Conservation (phyloP, 371 early-diverging fungal genomes). For the Rhizopus microsporus region DNA sequence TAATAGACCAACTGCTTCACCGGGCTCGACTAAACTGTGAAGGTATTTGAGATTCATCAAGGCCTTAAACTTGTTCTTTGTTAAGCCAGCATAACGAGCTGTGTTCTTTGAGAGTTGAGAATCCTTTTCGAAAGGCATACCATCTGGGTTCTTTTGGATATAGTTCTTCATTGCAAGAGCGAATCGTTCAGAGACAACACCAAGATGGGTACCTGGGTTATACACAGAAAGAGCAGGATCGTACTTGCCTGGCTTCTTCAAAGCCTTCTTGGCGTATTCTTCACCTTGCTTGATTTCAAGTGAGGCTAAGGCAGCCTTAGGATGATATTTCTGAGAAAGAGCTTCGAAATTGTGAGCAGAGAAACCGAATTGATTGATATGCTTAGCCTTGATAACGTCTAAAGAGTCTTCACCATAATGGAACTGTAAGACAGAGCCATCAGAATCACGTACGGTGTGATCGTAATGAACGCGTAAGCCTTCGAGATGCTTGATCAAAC, state of each 20-base stretch:
- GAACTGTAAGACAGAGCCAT: slow-evolving; percentile 97
- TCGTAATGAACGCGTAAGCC: slow-evolving; percentile 97
- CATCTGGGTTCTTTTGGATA: slow-evolving; percentile 69
- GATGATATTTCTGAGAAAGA: slow-evolving; percentile 80
- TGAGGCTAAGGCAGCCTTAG: slow-evolving; percentile 66
- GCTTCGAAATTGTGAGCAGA: slow-evolving; percentile 89
- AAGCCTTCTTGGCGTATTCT: slow-evolving; percentile 76
- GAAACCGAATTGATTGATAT: slow-evolving; percentile 90
- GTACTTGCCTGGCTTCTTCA: slow-evolving; percentile 75
- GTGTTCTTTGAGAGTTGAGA: slow-evolving; percentile 53
- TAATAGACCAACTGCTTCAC: slow-evolving; percentile 98
- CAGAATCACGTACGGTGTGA: slow-evolving; percentile 93
- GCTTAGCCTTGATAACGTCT: slow-evolving; percentile 95
- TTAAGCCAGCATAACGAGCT: slow-evolving; percentile 56
- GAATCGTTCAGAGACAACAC: slow-evolving; percentile 91
- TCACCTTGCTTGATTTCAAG: slow-evolving; percentile 82
- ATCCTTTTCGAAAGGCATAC: slow-evolving; percentile 55
- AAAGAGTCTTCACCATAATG: slow-evolving; percentile 99
- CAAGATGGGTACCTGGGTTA: slow-evolving; percentile 84
- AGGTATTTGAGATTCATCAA: slow-evolving; percentile 95
- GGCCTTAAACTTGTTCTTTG: slow-evolving; percentile 76
- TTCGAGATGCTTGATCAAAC: slow-evolving; percentile 99
- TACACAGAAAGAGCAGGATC: slow-evolving; percentile 81
- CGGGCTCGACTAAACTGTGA: slow-evolving; percentile 94
- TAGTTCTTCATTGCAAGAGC: slow-evolving; percentile 68